These are phyloP conservation scores for Kwoniella europaea DNA, from an alignment of 768 basidiomycete genomes.

Conservation along the genomic window DNA sequence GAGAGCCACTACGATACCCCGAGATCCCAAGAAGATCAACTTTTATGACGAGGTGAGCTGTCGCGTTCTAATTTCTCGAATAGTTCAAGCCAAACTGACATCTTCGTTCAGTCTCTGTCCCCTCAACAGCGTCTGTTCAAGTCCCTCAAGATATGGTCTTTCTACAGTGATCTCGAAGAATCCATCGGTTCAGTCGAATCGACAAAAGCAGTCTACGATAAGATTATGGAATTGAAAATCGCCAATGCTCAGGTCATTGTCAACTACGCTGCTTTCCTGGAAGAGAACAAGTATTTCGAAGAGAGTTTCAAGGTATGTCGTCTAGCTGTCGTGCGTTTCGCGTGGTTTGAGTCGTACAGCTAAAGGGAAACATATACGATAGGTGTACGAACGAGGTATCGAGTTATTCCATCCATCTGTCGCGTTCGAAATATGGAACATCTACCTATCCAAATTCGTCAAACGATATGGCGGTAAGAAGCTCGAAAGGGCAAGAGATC, in stretches of 20 bases:
- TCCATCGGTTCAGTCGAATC: constrained; percentile 92
- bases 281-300: constrained; percentile 97
- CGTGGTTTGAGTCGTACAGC: background rate
- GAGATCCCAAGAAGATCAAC: constrained; percentile 77
- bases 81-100: constrained; percentile 13
- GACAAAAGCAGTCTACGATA: constrained; percentile 91
- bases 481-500: constrained; percentile 91
- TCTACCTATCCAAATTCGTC: constrained; percentile 94
- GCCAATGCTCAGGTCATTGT: constrained; percentile 97
- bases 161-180: constrained; percentile 96
- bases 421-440: constrained; percentile 99
- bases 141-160: constrained; percentile 97
- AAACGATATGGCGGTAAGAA: constrained; percentile 95
- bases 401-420: constrained; percentile 97
- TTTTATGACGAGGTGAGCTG: constrained; percentile 88
- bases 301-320: constrained; percentile 81
- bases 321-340: constrained; percentile 57
- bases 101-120: constrained; percentile 68
- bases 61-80: constrained; percentile 23
- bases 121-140: constrained; percentile 93
- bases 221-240: constrained; percentile 91
- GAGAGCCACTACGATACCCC: constrained; percentile 87
- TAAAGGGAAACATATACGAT: constrained; percentile 55
- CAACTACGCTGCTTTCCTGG: constrained; percentile 95
- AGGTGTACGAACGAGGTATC: constrained; percentile 91